Evolutionary conservation across 1,284 basidiomycete species (phyloP).

Genomic region (Gymnopus androsaceus): DNA sequence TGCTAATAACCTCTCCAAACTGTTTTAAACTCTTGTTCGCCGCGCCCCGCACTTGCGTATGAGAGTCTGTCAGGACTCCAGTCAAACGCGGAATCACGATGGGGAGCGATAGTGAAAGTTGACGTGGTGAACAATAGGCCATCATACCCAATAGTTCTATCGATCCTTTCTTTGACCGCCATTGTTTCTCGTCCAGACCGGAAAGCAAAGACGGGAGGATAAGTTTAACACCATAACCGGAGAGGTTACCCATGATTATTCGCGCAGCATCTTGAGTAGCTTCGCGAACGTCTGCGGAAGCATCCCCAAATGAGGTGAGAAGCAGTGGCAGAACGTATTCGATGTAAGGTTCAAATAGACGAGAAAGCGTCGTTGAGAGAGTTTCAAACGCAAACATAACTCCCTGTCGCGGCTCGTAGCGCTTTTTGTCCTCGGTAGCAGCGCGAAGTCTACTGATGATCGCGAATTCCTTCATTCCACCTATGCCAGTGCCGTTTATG

Average conservation of each 20-base stretch:
- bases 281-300: slow-evolving; percentile 87
- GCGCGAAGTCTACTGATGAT: slow-evolving; percentile 76
- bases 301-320: slow-evolving; percentile 89
- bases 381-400: slow-evolving; percentile 96
- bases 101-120: slow-evolving; percentile 93
- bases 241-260: slow-evolving; percentile 95
- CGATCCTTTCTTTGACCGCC: slow-evolving; percentile 97
- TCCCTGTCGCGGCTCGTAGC: slow-evolving; percentile 87
- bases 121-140: slow-evolving; percentile 97
- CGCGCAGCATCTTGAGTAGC: slow-evolving; percentile 92
- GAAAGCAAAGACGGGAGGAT: slow-evolving; percentile 90
- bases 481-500: slow-evolving; percentile 87
- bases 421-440: slow-evolving; percentile 89
- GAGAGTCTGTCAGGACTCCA: slow-evolving; percentile 94
- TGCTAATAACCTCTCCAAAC: slow-evolving; percentile 95
- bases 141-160: slow-evolving; percentile 98
- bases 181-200: slow-evolving; percentile 97
- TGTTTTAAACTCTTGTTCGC: slow-evolving; percentile 97
- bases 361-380: slow-evolving; percentile 81
- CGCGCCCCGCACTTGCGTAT: slow-evolving; percentile 91
- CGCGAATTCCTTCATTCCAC: slow-evolving; percentile 82
- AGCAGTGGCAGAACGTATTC: slow-evolving; percentile 86
- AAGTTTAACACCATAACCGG: slow-evolving; percentile 93
- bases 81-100: slow-evolving; percentile 96
- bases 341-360: slow-evolving; percentile 95